Conservation (phyloP, 495 filamentous ascomycete species). For the Talaromyces adpressus region DNA sequence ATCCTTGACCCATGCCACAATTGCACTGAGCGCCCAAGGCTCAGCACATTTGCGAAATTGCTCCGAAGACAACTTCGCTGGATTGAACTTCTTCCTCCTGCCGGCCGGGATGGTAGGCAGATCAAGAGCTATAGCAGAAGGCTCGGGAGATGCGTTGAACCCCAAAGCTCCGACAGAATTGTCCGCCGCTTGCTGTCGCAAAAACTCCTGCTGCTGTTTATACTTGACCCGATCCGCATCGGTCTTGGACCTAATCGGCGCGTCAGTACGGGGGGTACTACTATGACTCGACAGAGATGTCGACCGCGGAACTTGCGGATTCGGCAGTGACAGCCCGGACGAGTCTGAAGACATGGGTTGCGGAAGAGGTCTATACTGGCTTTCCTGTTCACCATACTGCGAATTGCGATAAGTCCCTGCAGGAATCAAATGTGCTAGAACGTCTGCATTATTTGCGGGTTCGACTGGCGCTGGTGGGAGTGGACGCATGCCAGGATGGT, state of each 20-base stretch:
- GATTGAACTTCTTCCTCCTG: conserved; percentile 72
- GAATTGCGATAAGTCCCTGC: conserved; percentile 43
- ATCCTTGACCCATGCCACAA: conserved; percentile 78
- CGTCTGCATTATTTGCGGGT: conserved; percentile 33
- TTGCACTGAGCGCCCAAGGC: conserved; percentile 89
- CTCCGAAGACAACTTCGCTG: conserved; percentile 72
- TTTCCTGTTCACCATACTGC: conserved; percentile 23
- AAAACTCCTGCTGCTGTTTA: conserved; percentile 49
- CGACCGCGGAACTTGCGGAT: conserved; percentile 68
- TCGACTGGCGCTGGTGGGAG: conserved; percentile 71
- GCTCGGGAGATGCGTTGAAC: conserved; percentile 29
- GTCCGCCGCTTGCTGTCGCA: conserved; percentile 40
- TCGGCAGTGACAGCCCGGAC: conserved; percentile 36
- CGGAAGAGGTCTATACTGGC: conserved; percentile 36
- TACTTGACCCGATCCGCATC: conserved; percentile 69
- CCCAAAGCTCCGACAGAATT: conserved; percentile 26
- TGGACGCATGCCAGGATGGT: conserved; percentile 78
- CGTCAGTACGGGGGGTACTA: conserved; percentile 69
- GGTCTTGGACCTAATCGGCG: conserved; percentile 87
- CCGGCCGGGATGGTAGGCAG: conserved; percentile 63
- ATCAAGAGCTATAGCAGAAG: conserved; percentile 53
- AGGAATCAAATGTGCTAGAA: conserved; percentile 45
- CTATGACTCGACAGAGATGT: conserved; percentile 76
- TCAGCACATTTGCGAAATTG: conserved; percentile 84
- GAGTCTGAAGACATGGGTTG: conserved; percentile 39